phyloP scores from a whole-genome alignment of 495 filamentous ascomycete species.

The Letharia columbiana region DNA sequence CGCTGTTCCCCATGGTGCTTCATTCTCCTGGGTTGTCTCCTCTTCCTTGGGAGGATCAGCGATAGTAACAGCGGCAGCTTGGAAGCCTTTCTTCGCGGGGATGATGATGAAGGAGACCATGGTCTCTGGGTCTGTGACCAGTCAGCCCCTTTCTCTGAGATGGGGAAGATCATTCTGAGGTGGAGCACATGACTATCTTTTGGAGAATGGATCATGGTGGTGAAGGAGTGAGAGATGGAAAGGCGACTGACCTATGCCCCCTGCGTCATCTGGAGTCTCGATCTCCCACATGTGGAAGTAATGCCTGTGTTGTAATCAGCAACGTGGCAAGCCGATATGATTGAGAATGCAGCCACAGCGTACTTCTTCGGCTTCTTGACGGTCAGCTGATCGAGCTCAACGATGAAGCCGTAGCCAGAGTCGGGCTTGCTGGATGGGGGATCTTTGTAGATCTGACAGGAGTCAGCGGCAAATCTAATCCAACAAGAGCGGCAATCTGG shows the following conservation, averaged over 20 bases:
- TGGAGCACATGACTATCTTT: background rate
- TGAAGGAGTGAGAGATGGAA: conserved; percentile 1
- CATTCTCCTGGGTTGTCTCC: background rate
- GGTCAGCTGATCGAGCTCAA: background rate
- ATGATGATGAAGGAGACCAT: background rate
- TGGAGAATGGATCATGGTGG: background rate
- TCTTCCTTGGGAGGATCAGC: conserved; percentile 13
- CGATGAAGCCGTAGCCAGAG: conserved; percentile 16
- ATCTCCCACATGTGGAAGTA: conserved; percentile 20
- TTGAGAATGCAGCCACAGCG: background rate
- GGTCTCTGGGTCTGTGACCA: background rate
- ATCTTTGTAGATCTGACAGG: conserved; percentile 7
- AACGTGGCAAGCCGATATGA: background rate
- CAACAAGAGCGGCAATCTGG: background rate
- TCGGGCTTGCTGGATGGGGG: background rate
- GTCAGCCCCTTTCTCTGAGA: background rate
- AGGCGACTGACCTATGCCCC: conserved; percentile 6
- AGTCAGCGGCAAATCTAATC: background rate
- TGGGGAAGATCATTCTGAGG: no score
- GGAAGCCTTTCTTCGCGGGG: conserved; percentile 7
- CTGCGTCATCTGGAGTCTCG: conserved; percentile 9
- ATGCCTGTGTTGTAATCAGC: background rate
- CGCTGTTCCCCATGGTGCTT: background rate
- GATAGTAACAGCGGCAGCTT: conserved; percentile 17
- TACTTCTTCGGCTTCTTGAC: conserved; percentile 12